Evolutionary conservation across 345 rosid genomes (phyloP), one percentile per base, ranked within the genome.

Genomic region (Acer negundo): DNA sequence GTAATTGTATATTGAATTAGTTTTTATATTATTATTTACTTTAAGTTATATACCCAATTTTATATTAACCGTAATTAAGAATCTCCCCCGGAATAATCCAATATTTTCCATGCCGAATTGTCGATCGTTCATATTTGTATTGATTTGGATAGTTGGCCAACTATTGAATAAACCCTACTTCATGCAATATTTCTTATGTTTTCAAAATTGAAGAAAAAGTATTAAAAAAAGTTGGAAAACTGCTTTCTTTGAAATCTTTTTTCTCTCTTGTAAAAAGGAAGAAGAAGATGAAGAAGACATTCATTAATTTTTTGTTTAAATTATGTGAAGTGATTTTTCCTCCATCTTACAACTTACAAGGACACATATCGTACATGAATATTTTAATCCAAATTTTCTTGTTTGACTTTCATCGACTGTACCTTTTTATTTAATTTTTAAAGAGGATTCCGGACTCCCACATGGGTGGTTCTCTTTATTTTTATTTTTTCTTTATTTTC

Each of bases 381-480:
- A 20, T n/a, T 28, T 58, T 59, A 40, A 6, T 73, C 40, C n/a
- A 53, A 22, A 42, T 42, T 73, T 73, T 35, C 76, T 73, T 44
- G 76, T 73, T 73, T 73, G 76, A 73, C 76, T 40, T 72, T 61
- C 13, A 17, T 40, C 7, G 3, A 19, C 2, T 70, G 6, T 26
- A n/a, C 13, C 19, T 15, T 51, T 0, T 47, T 2, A n/a, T 49
- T 51, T 23, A 11, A 6, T n/a, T 31, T 35, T 35, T 38, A 31
- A 8, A 58, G 26, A 3, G 16, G 53, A 15, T 35, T 22, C 13
- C 42, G 16, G 53, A 15, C 53, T 22, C 13, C 42, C 76, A 73
- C 42, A 73, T 73, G 76, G 55, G 28, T 51, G 10, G 56, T 73
- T 61, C 76, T 73, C 38, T 61, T 73, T 6, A 59, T 38, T 58